Evolutionary conservation across 306 rosid species (phyloP).

Genomic region (Canavalia ensiformis): DNA sequence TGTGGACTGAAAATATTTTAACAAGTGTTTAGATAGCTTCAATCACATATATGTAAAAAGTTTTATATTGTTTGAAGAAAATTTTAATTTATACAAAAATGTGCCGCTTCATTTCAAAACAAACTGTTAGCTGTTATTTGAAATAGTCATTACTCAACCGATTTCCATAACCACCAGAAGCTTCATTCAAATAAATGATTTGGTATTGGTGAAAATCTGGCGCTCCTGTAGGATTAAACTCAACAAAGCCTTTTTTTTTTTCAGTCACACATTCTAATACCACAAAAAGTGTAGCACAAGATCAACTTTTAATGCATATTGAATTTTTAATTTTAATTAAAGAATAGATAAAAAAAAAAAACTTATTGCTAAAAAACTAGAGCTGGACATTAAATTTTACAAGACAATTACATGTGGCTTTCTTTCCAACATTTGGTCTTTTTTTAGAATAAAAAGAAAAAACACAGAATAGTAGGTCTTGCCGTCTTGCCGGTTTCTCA

Average conservation of each 20-base stretch:
- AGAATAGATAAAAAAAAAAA: neutral
- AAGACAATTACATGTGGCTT: neutral
- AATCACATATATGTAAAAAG: neutral
- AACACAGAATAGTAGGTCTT: constrained; percentile 23
- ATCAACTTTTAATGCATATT: too few relatives aligned
- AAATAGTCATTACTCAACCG: neutral
- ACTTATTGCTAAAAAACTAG: neutral
- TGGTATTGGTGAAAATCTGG: constrained; percentile 1
- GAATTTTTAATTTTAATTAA: neutral
- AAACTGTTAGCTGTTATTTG: neutral
- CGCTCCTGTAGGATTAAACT: neutral
- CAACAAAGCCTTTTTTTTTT: neutral
- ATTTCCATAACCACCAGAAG: constrained; percentile 29
- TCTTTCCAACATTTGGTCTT: constrained; percentile 10
- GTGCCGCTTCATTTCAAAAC: constrained; percentile 10
- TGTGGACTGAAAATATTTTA: neutral
- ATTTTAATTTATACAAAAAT: neutral
- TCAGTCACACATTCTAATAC: neutral
- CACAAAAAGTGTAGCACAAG: neutral
- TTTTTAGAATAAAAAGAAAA: neutral
- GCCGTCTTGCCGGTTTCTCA: constrained; percentile 31
- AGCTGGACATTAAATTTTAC: neutral
- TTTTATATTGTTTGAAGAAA: neutral
- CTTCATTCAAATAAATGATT: constrained; percentile 25
- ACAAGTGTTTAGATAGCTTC: constrained; percentile 7